phyloP scores from a whole-genome alignment of 257 asterid genomes.

The Solanum etuberosum region DNA sequence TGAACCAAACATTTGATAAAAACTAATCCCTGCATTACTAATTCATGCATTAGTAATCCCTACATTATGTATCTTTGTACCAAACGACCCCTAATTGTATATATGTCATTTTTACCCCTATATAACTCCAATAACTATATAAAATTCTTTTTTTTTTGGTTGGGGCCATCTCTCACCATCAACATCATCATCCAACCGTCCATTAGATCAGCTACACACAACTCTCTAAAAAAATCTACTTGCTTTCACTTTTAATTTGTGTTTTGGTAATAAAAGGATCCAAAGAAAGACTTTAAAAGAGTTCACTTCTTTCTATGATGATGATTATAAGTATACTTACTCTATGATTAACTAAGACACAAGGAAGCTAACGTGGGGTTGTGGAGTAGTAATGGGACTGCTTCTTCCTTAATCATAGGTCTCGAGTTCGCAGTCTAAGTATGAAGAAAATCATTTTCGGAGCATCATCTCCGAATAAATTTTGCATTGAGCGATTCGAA shows the following conservation, averaged over 20 bases:
- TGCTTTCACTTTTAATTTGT: neutral
- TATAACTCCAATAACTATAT: neutral
- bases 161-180: neutral
- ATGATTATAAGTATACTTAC: neutral
- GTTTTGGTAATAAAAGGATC: neutral
- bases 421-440: no score
- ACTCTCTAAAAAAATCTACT: neutral
- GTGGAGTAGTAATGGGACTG: no score
- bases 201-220: neutral
- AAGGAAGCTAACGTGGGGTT: no score
- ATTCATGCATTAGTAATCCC: no score
- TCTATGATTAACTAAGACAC: neutral
- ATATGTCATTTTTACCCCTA: neutral
- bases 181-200: neutral
- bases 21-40: no score
- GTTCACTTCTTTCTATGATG: neutral
- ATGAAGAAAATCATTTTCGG: no score
- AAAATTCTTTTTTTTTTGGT: neutral
- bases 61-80: no score
- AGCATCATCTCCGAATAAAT: no score
- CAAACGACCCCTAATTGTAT: no score
- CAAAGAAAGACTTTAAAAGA: neutral
- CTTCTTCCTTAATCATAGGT: no score
- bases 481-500: fast-evolving
- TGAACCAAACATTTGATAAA: no score